Base-by-base conservation (phyloP, 345 rosid species). In the Eucalyptus microcorys region DNA sequence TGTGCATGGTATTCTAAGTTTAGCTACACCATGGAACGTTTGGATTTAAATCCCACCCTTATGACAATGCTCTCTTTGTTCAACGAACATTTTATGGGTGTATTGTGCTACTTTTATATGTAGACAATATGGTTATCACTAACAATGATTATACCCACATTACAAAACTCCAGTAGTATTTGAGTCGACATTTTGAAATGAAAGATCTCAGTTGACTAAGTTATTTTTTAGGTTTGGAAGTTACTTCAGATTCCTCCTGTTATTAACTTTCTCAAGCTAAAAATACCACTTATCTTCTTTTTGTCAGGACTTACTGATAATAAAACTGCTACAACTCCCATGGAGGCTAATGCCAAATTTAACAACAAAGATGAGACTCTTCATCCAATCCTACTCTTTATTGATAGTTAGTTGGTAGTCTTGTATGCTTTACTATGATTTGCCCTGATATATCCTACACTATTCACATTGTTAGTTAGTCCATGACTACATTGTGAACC, bases 261-360 rank as follows among this genome's bases (percentile, higher is more conserved):
- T 55, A 55, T 55, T 55, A 55, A 22, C 61, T 55, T 55, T 55
- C 61, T 55, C 6, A 55, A 55, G 61, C 30, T 55, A 55, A 55
- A 55, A 16, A 22, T 55, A 10, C 61, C 27, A 22, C 0, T 21
- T 0, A 55, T 55, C 61, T 55, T 55, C 61, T 55, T 55, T 55
- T 24, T 1, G 22, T 21, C 1, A 24, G 0, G 27, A 55, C 27
- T 55, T 2, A 55, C 0, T 55, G 3, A 55, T 55, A 55, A 24
- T 24, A 55, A 55, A 24, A 55, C 0, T 55, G 3, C 61, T 55
- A 55, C 61, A 55, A 24, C 61, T 55, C 27, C 61, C 0, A 22
- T 55, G 10, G 13, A 55, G 61, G 27, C 61, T 22, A 55, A 55
- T 55, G 27, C 61, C 61, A 22, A 0, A 55, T 55, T 22, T 55